A percentile compares a stretch with the other conserved stretches of the same genome.
Evolutionary conservation across 768 basidiomycete species (phyloP).

Genomic region (Lentinus tigrinus): DNA sequence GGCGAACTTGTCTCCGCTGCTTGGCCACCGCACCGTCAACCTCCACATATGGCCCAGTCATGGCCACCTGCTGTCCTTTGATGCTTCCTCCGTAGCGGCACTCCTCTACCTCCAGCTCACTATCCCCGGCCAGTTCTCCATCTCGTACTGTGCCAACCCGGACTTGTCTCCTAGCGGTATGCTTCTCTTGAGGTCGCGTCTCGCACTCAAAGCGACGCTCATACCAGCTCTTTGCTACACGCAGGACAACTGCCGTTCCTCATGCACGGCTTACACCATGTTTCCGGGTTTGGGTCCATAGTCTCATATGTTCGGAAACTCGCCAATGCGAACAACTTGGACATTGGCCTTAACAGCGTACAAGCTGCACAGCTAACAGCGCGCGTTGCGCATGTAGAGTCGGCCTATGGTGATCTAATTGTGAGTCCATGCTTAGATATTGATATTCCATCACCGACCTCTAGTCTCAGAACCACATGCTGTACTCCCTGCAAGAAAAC

Average conservation of each 20-base stretch:
- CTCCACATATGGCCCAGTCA: conserved; percentile 71
- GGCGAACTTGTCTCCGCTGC: conserved; percentile 10
- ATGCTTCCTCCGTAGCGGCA: conserved; percentile 63
- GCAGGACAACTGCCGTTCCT: conserved; percentile 74
- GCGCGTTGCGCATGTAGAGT: conserved; percentile 64
- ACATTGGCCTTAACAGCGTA: conserved; percentile 41
- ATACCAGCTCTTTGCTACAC: neutral
- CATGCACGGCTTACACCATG: conserved; percentile 50
- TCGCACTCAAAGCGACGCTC: neutral
- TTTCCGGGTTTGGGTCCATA: conserved; percentile 60
- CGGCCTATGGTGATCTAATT: conserved; percentile 66
- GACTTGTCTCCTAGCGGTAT: conserved; percentile 74
- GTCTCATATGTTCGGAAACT: conserved; percentile 62
- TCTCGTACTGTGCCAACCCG: conserved; percentile 64
- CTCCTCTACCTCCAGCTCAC: conserved; percentile 67
- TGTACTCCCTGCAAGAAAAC: conserved; percentile 63
- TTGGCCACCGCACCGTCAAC: conserved; percentile 3
- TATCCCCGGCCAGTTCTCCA: conserved; percentile 64
- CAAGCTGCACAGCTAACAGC: conserved; percentile 59
- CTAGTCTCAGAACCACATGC: conserved; percentile 51
- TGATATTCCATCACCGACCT: neutral
- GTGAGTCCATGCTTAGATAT: conserved; percentile 41
- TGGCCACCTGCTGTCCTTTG: conserved; percentile 66
- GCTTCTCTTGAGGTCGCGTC: conserved; percentile 28
- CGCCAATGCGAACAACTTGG: conserved; percentile 42